Evolutionary conservation across 2,329 filamentous ascomycete genomes (phyloP).

Genomic region (Aspergillus sp.): DNA sequence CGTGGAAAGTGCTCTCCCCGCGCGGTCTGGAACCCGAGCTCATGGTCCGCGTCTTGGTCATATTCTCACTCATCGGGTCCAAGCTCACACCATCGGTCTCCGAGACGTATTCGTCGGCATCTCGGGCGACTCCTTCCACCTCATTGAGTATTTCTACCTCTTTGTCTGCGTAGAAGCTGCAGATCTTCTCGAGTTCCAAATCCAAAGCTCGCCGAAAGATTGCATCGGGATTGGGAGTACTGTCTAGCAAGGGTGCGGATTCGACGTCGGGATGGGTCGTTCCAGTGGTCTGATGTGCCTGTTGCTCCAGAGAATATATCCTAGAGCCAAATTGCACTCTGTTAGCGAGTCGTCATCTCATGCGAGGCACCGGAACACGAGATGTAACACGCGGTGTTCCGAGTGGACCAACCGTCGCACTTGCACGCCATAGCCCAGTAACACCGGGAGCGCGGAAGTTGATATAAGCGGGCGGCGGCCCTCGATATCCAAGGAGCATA

Average conservation of each 20-base stretch:
- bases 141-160: conserved; percentile 84
- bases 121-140: conserved; percentile 71
- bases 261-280: conserved; percentile 68
- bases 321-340: conserved; percentile 46
- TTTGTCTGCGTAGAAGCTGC: conserved; percentile 84
- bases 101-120: conserved; percentile 68
- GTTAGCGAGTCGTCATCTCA: neutral
- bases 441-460: conserved; percentile 2
- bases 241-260: conserved; percentile 75
- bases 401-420: conserved; percentile 8
- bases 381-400: conserved; percentile 1
- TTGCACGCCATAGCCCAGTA: neutral
- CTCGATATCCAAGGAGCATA: neutral
- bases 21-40: conserved; percentile 44
- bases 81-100: conserved; percentile 50
- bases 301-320: conserved; percentile 93
- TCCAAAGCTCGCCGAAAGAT: conserved; percentile 81
- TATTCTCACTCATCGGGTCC: conserved; percentile 42
- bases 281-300: conserved; percentile 61
- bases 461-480: neutral
- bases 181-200: conserved; percentile 90
- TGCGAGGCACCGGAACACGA: neutral
- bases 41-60: conserved; percentile 42
- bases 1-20: conserved; percentile 54
- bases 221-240: conserved; percentile 68